Evolutionary conservation across 169 alveolate species (phyloP), one percentile per base, ranked within the genome.

Genomic region (Cryptosporidium viatorum): DNA sequence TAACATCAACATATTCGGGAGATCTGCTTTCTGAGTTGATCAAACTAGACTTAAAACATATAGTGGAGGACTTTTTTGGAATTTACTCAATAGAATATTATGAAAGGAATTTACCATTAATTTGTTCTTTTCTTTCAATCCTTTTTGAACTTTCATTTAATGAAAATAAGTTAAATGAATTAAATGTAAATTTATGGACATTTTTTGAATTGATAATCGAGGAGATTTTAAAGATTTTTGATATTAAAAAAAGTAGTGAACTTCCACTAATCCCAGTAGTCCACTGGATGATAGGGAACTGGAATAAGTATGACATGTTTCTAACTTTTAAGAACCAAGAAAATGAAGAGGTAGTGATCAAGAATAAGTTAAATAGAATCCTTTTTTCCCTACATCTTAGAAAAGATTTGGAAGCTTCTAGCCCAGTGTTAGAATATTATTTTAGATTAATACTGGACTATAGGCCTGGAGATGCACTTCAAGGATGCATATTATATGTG

Each of bases 241-340:
- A 58, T 3, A 31, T 73, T 51, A 29, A 52, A n/a, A 55, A 51
- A 31, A 23, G 29, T 8, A 0, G 45, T 23, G 26, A 35, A 7
- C 41, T 80, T 9, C 71, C 71, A 23, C 80, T 35, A 7, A 65
- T 80, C 10, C 89, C 89, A 65, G 55, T 59, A 8, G 67, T 39
- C 14, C 3, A 33, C 26, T 80, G 75, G 89, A 80, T 80, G 14
- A 50, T 80, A 43, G 59, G 39, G 35, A 29, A 4, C 26, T 80
- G 89, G 89, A 80, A 80, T 29, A 80, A 21, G 37, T 65, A 62
- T 73, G 70, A 73, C 29, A 52, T 73, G 21, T 73, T 73, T 52
- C 62, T 73, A n/a, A 18, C 12, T 51, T 52, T 73, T 73, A 21
- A 73, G 41, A 16, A 21, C 41, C 33, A 23, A 9, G 16, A 26